These are phyloP conservation scores for Globisporangium radiosum DNA, from an alignment of 352 stramenopile genomes.

Conservation along the genomic window DNA sequence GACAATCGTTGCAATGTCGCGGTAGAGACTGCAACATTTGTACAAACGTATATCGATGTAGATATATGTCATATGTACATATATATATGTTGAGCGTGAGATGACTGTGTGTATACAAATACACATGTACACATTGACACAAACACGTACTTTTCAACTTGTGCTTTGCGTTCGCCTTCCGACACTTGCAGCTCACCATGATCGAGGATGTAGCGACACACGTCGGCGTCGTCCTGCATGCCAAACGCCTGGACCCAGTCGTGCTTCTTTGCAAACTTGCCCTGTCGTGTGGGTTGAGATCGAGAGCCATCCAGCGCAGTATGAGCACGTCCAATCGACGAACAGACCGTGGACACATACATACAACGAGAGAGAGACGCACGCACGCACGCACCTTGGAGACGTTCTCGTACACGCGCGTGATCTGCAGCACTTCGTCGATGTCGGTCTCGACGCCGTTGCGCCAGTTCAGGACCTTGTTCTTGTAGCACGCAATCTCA, in stretches of 20 bases:
- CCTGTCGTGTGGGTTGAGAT: constrained; percentile 29
- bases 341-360: no score
- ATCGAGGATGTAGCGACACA: constrained; percentile 93
- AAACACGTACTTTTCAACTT: constrained; percentile 79
- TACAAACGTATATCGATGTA: neutral
- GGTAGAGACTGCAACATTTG: constrained; percentile 61
- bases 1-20: constrained; percentile 96
- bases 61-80: neutral
- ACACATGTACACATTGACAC: no score
- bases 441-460: constrained; percentile 97
- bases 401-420: constrained; percentile 97
- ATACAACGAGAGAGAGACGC: neutral
- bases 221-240: constrained; percentile 88
- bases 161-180: constrained; percentile 91
- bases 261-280: constrained; percentile 93
- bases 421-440: constrained; percentile 97
- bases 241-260: constrained; percentile 93
- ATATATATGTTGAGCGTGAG: neutral
- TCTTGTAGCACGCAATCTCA: constrained; percentile 99
- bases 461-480: constrained; percentile 98
- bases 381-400: constrained; percentile 58
- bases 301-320: no score
- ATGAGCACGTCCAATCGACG: no score
- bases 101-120: neutral
- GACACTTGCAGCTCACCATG: constrained; percentile 96